Conservation (phyloP, 805 yeast species). For the Torulaspora gathmanii region DNA sequence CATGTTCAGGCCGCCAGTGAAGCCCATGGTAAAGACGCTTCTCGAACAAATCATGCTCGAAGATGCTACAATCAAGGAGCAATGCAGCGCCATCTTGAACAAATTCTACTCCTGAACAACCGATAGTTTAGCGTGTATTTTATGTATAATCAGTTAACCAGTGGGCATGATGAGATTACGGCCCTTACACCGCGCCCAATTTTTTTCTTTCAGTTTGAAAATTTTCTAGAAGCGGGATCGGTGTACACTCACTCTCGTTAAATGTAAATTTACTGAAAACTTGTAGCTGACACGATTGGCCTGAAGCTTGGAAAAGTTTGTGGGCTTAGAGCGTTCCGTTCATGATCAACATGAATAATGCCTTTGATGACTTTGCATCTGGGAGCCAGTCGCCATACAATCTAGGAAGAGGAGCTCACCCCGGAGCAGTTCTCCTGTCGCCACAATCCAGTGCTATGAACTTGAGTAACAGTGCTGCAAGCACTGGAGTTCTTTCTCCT, state of each 20-base stretch:
- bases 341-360: slow-evolving; percentile 14
- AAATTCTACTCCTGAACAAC: slow-evolving; percentile 18
- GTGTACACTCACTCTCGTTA: not conserved
- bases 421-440: slow-evolving; percentile 40
- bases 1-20: slow-evolving; percentile 87
- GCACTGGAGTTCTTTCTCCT: slow-evolving; percentile 16
- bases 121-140: not conserved
- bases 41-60: slow-evolving; percentile 24
- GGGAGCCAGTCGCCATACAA: slow-evolving; percentile 31
- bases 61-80: slow-evolving; percentile 26
- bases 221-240: not conserved
- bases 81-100: slow-evolving; percentile 27
- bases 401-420: slow-evolving; percentile 35
- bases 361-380: slow-evolving; percentile 24
- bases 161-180: not conserved
- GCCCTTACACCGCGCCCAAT: slow-evolving; percentile 12
- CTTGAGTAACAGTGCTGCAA: slow-evolving; percentile 17
- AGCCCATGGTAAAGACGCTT: slow-evolving; percentile 35
- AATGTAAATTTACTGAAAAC: not conserved
- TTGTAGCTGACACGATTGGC: not conserved
- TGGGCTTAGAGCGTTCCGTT: not conserved
- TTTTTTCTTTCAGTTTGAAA: not conserved
- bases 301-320: not conserved
- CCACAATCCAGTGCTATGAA: slow-evolving; percentile 30
- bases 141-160: not conserved